Conservation (phyloP, 495 filamentous ascomycete species). For the Penicillium fimorum region DNA sequence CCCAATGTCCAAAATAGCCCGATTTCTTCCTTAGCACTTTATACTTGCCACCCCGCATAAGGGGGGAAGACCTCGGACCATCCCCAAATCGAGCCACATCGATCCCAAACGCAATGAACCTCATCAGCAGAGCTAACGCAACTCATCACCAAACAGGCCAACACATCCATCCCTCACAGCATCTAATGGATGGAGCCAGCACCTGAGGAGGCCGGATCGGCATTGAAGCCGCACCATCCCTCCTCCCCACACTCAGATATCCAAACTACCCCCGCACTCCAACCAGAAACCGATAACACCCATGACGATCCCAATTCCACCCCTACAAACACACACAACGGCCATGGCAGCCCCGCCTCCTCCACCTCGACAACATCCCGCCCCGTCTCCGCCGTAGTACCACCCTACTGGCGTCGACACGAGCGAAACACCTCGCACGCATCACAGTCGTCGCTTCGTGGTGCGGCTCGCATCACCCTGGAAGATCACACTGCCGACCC, state of each 20-base stretch:
- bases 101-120: not conserved
- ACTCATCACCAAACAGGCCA: not conserved
- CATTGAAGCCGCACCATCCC: slow-evolving; percentile 29
- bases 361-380: slow-evolving; percentile 28
- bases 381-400: slow-evolving; percentile 43
- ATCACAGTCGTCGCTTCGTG: slow-evolving; percentile 45
- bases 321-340: not conserved
- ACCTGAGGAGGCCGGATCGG: slow-evolving; percentile 42
- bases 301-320: slow-evolving; percentile 8
- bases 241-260: slow-evolving; percentile 17
- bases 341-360: slow-evolving; percentile 11
- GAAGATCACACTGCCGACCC: slow-evolving; percentile 70
- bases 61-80: not conserved
- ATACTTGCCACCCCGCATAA: slow-evolving; percentile 9
- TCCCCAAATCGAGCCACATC: not conserved
- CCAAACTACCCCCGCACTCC: slow-evolving; percentile 7
- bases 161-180: slow-evolving; percentile 3
- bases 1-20: not conserved
- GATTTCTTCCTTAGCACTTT: not conserved
- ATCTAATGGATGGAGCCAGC: slow-evolving; percentile 53
- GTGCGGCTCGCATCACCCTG: slow-evolving; percentile 53
- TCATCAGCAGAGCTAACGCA: not conserved
- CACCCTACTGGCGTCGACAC: slow-evolving; percentile 53
- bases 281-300: slow-evolving; percentile 6
- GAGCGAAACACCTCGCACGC: slow-evolving; percentile 40